Evolutionary conservation across 2,329 filamentous ascomycete genomes (phyloP).

Genomic region (Dothideomycetidae sp.): DNA sequence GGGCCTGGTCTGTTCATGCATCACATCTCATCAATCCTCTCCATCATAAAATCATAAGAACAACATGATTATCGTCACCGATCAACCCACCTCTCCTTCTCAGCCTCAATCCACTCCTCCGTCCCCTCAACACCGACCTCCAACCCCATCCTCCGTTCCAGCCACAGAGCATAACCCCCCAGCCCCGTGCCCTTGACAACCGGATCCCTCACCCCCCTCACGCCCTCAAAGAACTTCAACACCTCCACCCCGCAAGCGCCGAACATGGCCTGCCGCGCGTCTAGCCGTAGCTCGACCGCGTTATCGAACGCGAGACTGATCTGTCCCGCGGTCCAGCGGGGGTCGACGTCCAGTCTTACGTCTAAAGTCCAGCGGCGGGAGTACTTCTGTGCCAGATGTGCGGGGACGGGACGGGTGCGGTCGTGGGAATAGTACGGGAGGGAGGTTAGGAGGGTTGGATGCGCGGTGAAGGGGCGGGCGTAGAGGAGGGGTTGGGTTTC

Average conservation of each 20-base stretch:
- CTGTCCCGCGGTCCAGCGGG: conserved; percentile 28
- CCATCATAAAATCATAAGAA: no score
- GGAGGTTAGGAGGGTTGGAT: conserved; percentile 31
- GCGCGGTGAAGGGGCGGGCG: conserved; percentile 37
- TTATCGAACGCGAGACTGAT: conserved; percentile 32
- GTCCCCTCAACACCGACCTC: conserved; percentile 16
- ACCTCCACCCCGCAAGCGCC: conserved; percentile 29
- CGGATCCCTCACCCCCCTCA: conserved; percentile 31
- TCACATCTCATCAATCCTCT: no score
- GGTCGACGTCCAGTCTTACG: conserved; percentile 36
- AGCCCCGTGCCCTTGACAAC: conserved; percentile 30
- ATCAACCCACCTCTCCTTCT: conserved; percentile 23
- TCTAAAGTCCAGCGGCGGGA: conserved; percentile 33
- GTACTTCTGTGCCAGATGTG: conserved; percentile 9
- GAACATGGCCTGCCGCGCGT: conserved; percentile 35
- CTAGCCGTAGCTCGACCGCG: conserved; percentile 34
- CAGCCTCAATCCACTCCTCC: conserved; percentile 20
- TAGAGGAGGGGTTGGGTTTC: conserved; percentile 35
- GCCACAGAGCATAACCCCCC: conserved; percentile 28
- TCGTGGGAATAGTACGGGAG: conserved; percentile 29
- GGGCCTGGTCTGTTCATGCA: no score
- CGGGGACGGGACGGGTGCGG: conserved; percentile 13
- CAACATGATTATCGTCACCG: no score
- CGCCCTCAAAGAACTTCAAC: conserved; percentile 31
- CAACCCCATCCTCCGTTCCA: conserved; percentile 33